Evolutionary conservation across 2,329 filamentous ascomycete genomes (phyloP).

Genomic region (Penicillium frequentans): DNA sequence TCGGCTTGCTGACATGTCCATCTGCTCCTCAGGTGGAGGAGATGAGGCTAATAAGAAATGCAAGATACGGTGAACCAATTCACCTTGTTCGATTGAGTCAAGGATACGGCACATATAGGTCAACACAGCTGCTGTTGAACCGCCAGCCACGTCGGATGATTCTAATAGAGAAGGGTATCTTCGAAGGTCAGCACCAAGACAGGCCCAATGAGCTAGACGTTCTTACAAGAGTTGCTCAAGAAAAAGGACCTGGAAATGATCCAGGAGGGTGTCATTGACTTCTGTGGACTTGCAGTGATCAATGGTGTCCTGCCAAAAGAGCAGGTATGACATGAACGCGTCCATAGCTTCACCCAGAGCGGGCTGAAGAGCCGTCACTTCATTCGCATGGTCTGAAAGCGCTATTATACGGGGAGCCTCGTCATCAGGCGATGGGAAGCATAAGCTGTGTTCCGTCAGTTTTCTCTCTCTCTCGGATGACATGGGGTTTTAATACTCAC

Average conservation of each 20-base stretch:
- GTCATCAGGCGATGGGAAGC: slow-evolving; percentile 71
- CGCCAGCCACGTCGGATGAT: slow-evolving; percentile 94
- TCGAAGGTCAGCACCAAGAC: slow-evolving; percentile 3
- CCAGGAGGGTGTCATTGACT: slow-evolving; percentile 87
- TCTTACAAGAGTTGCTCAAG: slow-evolving; percentile 82
- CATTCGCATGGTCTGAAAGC: slow-evolving; percentile 82
- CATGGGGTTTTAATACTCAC: slow-evolving; percentile 30
- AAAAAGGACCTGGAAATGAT: slow-evolving; percentile 97
- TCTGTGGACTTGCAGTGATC: slow-evolving; percentile 92
- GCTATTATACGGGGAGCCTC: slow-evolving; percentile 76
- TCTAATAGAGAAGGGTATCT: slow-evolving; percentile 94
- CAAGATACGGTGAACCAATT: slow-evolving; percentile 90
- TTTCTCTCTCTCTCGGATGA: neutral
- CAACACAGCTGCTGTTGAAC: slow-evolving; percentile 91
- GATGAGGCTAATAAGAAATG: slow-evolving; percentile 87
- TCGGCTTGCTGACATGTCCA: slow-evolving; percentile 61
- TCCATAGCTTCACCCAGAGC: slow-evolving; percentile 85
- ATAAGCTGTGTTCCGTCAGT: slow-evolving; percentile 63
- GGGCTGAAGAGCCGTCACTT: slow-evolving; percentile 71
- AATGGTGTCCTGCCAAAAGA: slow-evolving; percentile 98
- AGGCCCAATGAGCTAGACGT: no score
- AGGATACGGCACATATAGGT: slow-evolving; percentile 90
- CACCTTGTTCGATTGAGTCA: slow-evolving; percentile 86
- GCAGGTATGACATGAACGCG: slow-evolving; percentile 88
- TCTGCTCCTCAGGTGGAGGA: slow-evolving; percentile 57